Conservation (phyloP, 2,329 filamentous ascomycete genomes). For the Cryphonectria japonica region DNA sequence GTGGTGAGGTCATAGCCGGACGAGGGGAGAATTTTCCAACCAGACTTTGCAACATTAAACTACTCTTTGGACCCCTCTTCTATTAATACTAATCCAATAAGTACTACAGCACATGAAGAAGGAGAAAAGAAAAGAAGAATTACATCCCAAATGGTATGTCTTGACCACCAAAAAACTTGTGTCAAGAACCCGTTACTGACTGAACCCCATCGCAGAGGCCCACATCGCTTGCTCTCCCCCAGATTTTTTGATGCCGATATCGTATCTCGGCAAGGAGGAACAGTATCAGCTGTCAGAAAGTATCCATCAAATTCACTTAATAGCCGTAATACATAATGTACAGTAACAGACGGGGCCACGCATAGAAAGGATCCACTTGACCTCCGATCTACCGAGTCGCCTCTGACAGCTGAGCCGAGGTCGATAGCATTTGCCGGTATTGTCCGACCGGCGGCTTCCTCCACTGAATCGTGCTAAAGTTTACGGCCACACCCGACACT, state of each 20-base stretch:
- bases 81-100: background rate
- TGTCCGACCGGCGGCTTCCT: background rate
- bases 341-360: constrained; percentile 4
- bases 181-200: background rate
- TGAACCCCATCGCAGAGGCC: background rate
- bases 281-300: constrained; percentile 3
- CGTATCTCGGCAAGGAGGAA: constrained; percentile 20
- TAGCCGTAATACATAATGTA: background rate
- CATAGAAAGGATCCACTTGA: background rate
- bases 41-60: no score
- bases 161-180: background rate
- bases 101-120: no score
- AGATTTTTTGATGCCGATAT: constrained; percentile 18
- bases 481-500: constrained; percentile 1
- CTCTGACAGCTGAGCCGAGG: constrained; percentile 14
- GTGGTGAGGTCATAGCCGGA: constrained; percentile 12
- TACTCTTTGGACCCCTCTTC: background rate
- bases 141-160: no score
- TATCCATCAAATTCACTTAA: background rate
- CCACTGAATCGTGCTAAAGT: background rate
- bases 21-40: background rate
- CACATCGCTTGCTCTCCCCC: background rate
- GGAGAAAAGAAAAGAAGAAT: no score
- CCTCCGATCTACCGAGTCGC: constrained; percentile 28
- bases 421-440: constrained; percentile 8